Conservation (phyloP, 805 yeast genomes). For the Yarrowia osloensis region DNA sequence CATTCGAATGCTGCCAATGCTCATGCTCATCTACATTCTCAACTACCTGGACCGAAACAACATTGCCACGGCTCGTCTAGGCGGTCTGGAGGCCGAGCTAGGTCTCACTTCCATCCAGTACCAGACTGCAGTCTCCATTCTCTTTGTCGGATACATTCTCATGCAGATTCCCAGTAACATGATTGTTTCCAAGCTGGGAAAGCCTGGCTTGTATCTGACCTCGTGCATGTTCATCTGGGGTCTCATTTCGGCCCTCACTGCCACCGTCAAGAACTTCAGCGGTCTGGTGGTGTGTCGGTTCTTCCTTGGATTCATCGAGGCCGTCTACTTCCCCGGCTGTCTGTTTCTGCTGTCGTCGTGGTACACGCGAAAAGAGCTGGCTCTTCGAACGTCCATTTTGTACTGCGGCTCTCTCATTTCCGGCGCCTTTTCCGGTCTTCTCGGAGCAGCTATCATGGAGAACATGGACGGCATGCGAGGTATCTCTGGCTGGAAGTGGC, state of each 20-base stretch:
- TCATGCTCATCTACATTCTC: slow-evolving; percentile 41
- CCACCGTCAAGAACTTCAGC: slow-evolving; percentile 49
- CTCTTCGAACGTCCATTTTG: slow-evolving; percentile 53
- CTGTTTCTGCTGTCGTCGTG: slow-evolving; percentile 55
- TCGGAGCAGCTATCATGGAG: slow-evolving; percentile 56
- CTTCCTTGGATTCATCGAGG: slow-evolving; percentile 52
- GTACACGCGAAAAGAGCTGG: slow-evolving; percentile 55
- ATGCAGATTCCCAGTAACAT: slow-evolving; percentile 42
- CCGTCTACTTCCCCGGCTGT: slow-evolving; percentile 54
- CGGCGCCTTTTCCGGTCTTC: slow-evolving; percentile 59
- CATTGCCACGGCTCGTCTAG: slow-evolving; percentile 43
- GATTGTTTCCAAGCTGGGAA: slow-evolving; percentile 31
- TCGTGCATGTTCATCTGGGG: slow-evolving; percentile 55
- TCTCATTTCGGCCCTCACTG: slow-evolving; percentile 51
- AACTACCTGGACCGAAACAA: slow-evolving; percentile 45
- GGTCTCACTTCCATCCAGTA: slow-evolving; percentile 46
- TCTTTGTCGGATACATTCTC: slow-evolving; percentile 47
- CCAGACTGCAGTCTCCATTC: slow-evolving; percentile 47
- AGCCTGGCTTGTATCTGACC: slow-evolving; percentile 54
- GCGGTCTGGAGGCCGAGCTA: slow-evolving; percentile 43
- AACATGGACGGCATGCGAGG: slow-evolving; percentile 48
- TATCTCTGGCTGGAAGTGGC: slow-evolving; percentile 56
- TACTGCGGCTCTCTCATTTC: slow-evolving; percentile 53
- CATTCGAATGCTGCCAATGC: slow-evolving; percentile 43
- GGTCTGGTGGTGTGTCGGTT: slow-evolving; percentile 51